Base-by-base conservation (phyloP, 108 stramenopile species). In the Schizochytrium sp. region DNA sequence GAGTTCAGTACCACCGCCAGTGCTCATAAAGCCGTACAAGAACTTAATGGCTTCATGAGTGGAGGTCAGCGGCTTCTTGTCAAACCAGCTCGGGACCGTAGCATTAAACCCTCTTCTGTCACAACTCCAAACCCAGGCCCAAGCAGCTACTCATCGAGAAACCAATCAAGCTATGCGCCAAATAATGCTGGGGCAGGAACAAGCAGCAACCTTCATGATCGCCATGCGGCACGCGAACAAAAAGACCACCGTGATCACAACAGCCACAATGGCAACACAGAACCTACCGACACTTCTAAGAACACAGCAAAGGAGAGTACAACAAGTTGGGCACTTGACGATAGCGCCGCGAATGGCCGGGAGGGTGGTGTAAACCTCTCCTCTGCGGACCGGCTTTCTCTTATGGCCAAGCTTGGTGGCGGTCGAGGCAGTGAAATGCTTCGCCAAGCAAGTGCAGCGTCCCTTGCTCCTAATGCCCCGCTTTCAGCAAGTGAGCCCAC, bases 401-500 rank as follows among this genome's bases (percentile, higher is more conserved):
- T 69, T 44, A 69, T 69, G 64, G 64, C 64, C 19, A 7, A 69
- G 64, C 64, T 69, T 69, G 64, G 64, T 44, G 64, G 64, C 5
- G 64, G 64, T 8, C 64, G 64, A 38, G 64, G 64, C 0, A 15
- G 64, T 15, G 64, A 69, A 15, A 69, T 69, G 64, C 28, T 69
- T 38, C 64, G 64, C 28, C 42, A 69, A 69, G 64, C 64, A 44
- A 15, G 28, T 44, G 64, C 28, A 28, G 28, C 28, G 28, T 28
- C 28, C 28, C 28, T 28, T 28, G 28, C 28, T 28, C 28, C 28
- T 28, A 28, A 28, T 28, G 28, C 28, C 28, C 28, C 28, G 28
- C 28, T 28, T 28, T 28, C 28, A 28, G 28, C 28, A 28, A 28
- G 28, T 28, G 28, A 28, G 28, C 28, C 28, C 28, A 28, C 28